Conservation (phyloP, 352 stramenopile genomes). For the Phytophthora litchii region DNA sequence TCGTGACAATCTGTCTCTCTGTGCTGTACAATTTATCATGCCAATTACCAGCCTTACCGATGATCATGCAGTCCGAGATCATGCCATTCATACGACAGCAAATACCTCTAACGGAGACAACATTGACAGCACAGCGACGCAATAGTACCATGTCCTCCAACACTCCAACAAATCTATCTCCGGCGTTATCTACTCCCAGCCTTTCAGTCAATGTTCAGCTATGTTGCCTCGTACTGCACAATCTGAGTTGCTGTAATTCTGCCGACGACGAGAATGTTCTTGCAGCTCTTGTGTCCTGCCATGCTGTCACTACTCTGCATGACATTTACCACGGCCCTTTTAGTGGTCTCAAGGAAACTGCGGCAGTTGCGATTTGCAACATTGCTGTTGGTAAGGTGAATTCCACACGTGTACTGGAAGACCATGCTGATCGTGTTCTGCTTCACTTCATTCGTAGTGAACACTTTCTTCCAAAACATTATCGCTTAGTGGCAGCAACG, state of each 20-base stretch:
- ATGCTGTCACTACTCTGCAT: slow-evolving; percentile 47
- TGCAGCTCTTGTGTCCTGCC: slow-evolving; percentile 54
- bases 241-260: slow-evolving; percentile 58
- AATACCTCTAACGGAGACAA: slow-evolving; percentile 34
- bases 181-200: slow-evolving; percentile 2
- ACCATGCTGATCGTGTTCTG: slow-evolving; percentile 53
- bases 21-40: slow-evolving; percentile 83
- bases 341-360: slow-evolving; percentile 61
- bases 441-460: slow-evolving; percentile 60
- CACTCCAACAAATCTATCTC: slow-evolving; percentile 5
- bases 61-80: slow-evolving; percentile 62
- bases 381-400: slow-evolving; percentile 72
- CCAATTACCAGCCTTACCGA: slow-evolving; percentile 44
- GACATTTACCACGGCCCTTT: slow-evolving; percentile 55
- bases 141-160: slow-evolving; percentile 1
- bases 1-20: slow-evolving; percentile 70
- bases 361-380: slow-evolving; percentile 65
- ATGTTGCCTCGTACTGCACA: slow-evolving; percentile 75
- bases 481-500: slow-evolving; percentile 51
- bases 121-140: slow-evolving; percentile 15
- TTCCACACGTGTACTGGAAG: slow-evolving; percentile 59
- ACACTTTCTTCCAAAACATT: slow-evolving; percentile 43
- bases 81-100: slow-evolving; percentile 59
- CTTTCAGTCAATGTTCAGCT: slow-evolving; percentile 46
- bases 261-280: slow-evolving; percentile 35